Base-by-base conservation (phyloP, 176 grass and related monocot genomes). In the Panicum miliaceum region DNA sequence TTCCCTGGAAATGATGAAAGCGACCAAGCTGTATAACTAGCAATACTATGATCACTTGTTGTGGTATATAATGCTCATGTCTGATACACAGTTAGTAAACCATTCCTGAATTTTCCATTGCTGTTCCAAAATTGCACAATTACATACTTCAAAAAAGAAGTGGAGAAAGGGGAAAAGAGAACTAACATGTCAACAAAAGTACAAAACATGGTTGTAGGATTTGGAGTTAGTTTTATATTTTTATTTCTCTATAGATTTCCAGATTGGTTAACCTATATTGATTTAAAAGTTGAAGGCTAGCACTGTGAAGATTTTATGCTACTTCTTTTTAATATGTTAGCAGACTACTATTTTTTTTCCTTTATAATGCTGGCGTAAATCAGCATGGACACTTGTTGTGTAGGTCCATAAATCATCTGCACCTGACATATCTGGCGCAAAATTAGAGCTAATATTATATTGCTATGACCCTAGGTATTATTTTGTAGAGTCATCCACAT, bases 401-500 rank as follows among this genome's bases (percentile, higher is more conserved):
- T 78, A 6, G 12, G 59, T 79, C 36, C 19, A 14, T 71, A 53
- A 43, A 43, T 35, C 25, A 72, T 71, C 69, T 53, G 41, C 36
- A 83, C 25, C 72, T 78, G 54, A 53, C 64, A 88, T 86, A 22
- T 41, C 19, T 83, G n/a, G 23, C 62, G 73, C 73, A 78, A 48
- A 81, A 58, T 73, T 35, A 35, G 4, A 48, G 47, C 13, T 43
- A 50, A 26, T 19, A 50, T 7, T n/a, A 72, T 19, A 73, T 32
- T 14, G 13, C 22, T 70, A 45, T 1, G 1, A 70, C 23, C 29
- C 11, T 12, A 11, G 9, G 52, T 54, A 60, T 4, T 26, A 25
- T 0, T 60, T 60, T 60, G n/a, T 60, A 26, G n/a, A 60, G n/a
- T 60, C 57, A 60, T 60, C n/a, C n/a, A 60, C 9, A 57, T 2